Evolutionary conservation across 1,139 yeast species (phyloP), one percentile per base, ranked within the genome.

Genomic region (Kurtzmaniella natalensis): DNA sequence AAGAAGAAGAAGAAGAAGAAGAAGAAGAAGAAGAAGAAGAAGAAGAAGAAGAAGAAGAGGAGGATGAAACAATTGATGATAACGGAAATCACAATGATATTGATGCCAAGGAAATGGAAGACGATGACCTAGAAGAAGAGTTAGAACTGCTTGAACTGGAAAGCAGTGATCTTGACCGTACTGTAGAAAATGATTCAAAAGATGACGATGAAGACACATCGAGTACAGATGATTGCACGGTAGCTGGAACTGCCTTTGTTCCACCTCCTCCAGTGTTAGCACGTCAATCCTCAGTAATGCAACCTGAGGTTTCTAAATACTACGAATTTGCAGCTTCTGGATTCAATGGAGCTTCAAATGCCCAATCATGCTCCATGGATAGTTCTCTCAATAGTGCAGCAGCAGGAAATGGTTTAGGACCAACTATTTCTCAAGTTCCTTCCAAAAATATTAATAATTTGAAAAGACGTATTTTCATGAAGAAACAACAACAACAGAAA

Each of bases 311-410:
- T 26, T 55, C 73, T 14, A 66, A 70, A 38, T 68, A 69, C 42
- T 71, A 63, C 40, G 94, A 84, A 44, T 80, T 82, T 28, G 81
- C 81, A 21, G 95, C 95, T 2, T 82, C 94, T 3, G 95, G 95
- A 1, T 80, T 78, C 43, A 76, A 78, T 44, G 81, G 81, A 25
- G 81, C 84, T 2, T 77, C 81, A 3, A 59, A 51, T 39, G 55
- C 70, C 34, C 49, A 61, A 32, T 69, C 61, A 39, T 55, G 62
- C 33, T 64, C 72, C 3, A 56, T 68, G 60, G 76, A 70, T 37
- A 65, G 71, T 6, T 55, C 59, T n/a, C 57, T 69, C 30, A 61
- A 62, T 38, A 60, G 72, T 37, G 53, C 51, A 32, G 59, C 58
- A 8, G 51, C 49, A 18, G 82, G 81, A 4, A 82, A 81, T 52